phyloP scores from a whole-genome alignment of 2,329 filamentous ascomycete genomes.

The Fusarium liriodendri region DNA sequence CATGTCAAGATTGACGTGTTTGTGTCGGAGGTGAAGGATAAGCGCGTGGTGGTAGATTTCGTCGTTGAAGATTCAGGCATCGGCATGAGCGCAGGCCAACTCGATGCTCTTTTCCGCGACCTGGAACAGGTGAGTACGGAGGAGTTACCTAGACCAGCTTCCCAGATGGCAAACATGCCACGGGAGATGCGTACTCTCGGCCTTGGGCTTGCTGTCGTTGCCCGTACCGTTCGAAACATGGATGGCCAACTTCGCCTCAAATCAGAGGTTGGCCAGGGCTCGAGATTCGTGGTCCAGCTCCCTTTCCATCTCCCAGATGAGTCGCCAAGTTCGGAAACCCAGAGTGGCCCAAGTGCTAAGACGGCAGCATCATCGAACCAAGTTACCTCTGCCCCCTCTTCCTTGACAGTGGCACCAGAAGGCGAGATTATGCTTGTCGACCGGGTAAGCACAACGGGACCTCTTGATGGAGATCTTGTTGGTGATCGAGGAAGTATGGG shows the following conservation, averaged over 20 bases:
- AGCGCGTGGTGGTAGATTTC: constrained; percentile 76
- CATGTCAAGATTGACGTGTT: constrained; percentile 78
- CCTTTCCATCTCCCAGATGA: constrained; percentile 74
- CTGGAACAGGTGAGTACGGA: constrained; percentile 68
- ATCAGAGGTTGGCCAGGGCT: constrained; percentile 85
- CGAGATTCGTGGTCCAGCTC: constrained; percentile 83
- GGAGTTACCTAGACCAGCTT: constrained; percentile 43
- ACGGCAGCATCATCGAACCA: constrained; percentile 17
- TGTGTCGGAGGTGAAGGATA: constrained; percentile 64
- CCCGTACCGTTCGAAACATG: constrained; percentile 88
- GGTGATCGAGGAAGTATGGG: constrained; percentile 31
- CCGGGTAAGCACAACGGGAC: constrained; percentile 47
- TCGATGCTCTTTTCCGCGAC: constrained; percentile 69
- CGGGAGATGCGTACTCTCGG: constrained; percentile 68
- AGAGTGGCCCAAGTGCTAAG: not conserved
- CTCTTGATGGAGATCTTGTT: constrained; percentile 17
- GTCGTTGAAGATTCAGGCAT: constrained; percentile 79
- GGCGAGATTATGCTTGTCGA: constrained; percentile 74
- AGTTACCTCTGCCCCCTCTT: constrained; percentile 35
- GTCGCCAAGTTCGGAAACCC: constrained; percentile 31
- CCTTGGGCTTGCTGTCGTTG: constrained; percentile 88
- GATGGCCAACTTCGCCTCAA: constrained; percentile 87
- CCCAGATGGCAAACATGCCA: constrained; percentile 44
- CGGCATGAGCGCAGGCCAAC: constrained; percentile 73
- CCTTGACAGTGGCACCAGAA: constrained; percentile 47